phyloP scores from a whole-genome alignment of 2,329 filamentous ascomycete species.

The Aspergillus aculeatus region DNA sequence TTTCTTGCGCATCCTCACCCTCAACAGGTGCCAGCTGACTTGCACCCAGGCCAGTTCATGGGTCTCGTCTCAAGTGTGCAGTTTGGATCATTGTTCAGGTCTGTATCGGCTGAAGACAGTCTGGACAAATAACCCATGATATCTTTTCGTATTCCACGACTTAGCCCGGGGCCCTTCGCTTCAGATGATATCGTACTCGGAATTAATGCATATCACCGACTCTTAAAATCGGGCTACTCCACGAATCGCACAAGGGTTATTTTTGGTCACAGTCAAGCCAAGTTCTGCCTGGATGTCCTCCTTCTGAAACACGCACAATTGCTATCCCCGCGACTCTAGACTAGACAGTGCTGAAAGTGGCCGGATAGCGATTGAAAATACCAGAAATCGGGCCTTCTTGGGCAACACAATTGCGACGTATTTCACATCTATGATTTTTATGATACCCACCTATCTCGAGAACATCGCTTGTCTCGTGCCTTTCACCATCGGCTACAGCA shows the following conservation, averaged over 20 bases:
- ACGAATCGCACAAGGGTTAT: not conserved
- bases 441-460: too few relatives aligned
- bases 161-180: not conserved
- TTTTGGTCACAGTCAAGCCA: not conserved
- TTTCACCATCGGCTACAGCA: not conserved
- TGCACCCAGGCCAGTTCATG: not conserved
- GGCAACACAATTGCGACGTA: too few relatives aligned
- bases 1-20: not conserved
- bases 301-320: not conserved
- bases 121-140: not conserved
- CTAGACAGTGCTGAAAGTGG: too few relatives aligned
- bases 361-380: not conserved
- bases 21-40: not conserved
- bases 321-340: not conserved
- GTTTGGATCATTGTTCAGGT: too few relatives aligned
- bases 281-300: not conserved
- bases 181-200: not conserved
- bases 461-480: too few relatives aligned
- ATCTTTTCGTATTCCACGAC: not conserved
- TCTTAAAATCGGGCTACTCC: not conserved
- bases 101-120: too few relatives aligned
- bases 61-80: not conserved
- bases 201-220: not conserved
- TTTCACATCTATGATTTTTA: too few relatives aligned
- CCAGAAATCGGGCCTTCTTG: not conserved